Conservation (phyloP, 78 protist species). For the Pigoraptor vietnamica region DNA sequence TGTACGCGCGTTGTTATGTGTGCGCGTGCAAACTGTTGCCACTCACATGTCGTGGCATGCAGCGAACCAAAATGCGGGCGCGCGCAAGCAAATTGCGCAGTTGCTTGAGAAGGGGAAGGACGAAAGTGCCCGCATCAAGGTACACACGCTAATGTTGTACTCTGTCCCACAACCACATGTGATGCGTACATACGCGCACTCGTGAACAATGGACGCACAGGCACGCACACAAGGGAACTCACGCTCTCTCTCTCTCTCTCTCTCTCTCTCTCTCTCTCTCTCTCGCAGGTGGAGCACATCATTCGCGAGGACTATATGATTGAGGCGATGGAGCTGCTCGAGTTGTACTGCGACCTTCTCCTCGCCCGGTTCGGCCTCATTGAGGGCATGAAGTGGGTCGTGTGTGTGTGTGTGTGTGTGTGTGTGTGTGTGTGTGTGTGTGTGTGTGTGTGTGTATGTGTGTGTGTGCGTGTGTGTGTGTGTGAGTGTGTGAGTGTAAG, state of each 20-base stretch:
- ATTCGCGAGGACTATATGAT: constrained; percentile 16
- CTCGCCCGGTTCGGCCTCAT: constrained; percentile 19
- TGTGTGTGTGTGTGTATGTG: background rate
- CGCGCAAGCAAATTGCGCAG: background rate
- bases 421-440: background rate
- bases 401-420: background rate
- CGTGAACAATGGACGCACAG: background rate
- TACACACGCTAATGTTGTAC: background rate
- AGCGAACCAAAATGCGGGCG: background rate
- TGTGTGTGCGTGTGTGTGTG: background rate
- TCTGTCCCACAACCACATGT: background rate
- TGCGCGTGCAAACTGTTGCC: background rate
- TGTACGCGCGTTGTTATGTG: too few relatives aligned
- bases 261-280: too few relatives aligned
- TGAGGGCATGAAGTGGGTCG: background rate
- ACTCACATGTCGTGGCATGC: background rate
- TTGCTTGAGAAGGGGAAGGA: constrained; percentile 22
- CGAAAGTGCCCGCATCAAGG: constrained; percentile 15
- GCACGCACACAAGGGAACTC: background rate
- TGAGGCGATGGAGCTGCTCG: constrained; percentile 19
- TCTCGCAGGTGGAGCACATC: constrained; percentile 9
- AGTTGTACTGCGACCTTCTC: constrained; percentile 20
- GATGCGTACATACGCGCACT: background rate
- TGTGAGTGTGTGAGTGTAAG: too few relatives aligned
- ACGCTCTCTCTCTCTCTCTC: background rate